phyloP scores from a whole-genome alignment of 768 basidiomycete genomes.

The Artomyces pyxidatus region DNA sequence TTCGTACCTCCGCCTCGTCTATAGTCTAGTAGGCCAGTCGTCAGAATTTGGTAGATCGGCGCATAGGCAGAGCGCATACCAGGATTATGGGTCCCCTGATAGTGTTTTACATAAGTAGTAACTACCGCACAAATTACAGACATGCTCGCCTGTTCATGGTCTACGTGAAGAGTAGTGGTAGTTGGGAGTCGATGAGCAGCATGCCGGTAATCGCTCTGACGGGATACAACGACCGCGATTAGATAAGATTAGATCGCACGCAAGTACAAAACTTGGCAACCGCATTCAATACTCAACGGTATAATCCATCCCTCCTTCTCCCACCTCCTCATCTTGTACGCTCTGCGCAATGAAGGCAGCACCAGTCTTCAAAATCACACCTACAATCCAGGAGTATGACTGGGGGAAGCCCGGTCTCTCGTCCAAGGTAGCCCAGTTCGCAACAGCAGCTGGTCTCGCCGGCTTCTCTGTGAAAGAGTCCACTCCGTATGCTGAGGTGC shows the following conservation, averaged over 20 bases:
- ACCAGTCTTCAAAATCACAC: slow-evolving; percentile 68
- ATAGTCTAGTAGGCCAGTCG: slow-evolving; percentile 13
- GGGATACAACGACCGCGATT: no score
- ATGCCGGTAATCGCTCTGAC: not conserved
- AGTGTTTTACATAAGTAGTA: not conserved
- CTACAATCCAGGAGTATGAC: slow-evolving; percentile 86
- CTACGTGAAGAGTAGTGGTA: not conserved
- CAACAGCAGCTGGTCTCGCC: slow-evolving; percentile 48
- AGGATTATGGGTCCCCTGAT: slow-evolving; percentile 12
- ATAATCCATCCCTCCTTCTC: not conserved
- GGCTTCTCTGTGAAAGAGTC: slow-evolving; percentile 61
- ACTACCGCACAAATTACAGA: not conserved
- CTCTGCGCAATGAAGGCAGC: not conserved
- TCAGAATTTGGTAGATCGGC: not conserved
- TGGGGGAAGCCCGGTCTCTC: slow-evolving; percentile 84
- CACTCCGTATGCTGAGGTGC: slow-evolving; percentile 88
- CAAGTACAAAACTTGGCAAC: no score
- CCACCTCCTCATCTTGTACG: not conserved
- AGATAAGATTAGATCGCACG: no score
- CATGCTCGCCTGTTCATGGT: not conserved
- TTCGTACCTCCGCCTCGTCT: slow-evolving; percentile 18
- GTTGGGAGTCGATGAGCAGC: not conserved
- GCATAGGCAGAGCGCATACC: not conserved
- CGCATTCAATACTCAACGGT: no score
- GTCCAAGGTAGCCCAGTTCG: slow-evolving; percentile 87